Evolutionary conservation across 352 stramenopile genomes (phyloP), one percentile per base, ranked within the genome.

Genomic region (Globisporangium perplexum): DNA sequence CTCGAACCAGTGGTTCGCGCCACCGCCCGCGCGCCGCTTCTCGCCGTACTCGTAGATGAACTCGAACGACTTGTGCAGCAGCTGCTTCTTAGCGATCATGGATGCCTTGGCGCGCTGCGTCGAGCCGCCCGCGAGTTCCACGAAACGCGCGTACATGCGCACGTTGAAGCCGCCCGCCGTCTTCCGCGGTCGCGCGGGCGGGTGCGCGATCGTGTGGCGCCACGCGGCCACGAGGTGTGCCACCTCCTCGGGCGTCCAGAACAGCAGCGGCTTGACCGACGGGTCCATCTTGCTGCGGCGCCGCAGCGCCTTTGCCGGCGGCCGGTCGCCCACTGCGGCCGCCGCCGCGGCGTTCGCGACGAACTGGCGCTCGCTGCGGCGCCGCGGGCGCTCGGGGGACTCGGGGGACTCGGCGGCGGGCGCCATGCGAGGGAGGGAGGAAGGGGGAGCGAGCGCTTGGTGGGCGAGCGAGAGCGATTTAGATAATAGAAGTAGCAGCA

Each of bases 241-340:
- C 35, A 60, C 47, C 38, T 60, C 53, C 14, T 60, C 53, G 14
- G 45, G n/a, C 5, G 20, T 54, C 53, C 53, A 60, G 28, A 60
- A 60, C 24, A 54, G 15, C 24, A 60, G 45, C 35, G 53, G 53
- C 36, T 60, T 60, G 24, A 60, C 53, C 12, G 31, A 52, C 31
- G 52, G 52, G 52, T 58, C 52, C 22, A 43, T 58, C 52, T 58
- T 58, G 43, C 52, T 58, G 43, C 52, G 50, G 31, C 52, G 52
- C 7, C 52, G 52, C n/a, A 44, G 43, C 1, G 33, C 14, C 26
- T 58, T 58, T 43, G 50, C 42, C 8, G 20, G 4, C 20, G 17
- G 4, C n/a, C n/a, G n/a, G n/a, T n/a, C n/a, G n/a, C n/a, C n/a
- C 6, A 12, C 20, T 4, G 30, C 8, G 14, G 2, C 14, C 18